Evolutionary conservation across 1,284 basidiomycete genomes (phyloP).

Genomic region (Athelia psychrophila): DNA sequence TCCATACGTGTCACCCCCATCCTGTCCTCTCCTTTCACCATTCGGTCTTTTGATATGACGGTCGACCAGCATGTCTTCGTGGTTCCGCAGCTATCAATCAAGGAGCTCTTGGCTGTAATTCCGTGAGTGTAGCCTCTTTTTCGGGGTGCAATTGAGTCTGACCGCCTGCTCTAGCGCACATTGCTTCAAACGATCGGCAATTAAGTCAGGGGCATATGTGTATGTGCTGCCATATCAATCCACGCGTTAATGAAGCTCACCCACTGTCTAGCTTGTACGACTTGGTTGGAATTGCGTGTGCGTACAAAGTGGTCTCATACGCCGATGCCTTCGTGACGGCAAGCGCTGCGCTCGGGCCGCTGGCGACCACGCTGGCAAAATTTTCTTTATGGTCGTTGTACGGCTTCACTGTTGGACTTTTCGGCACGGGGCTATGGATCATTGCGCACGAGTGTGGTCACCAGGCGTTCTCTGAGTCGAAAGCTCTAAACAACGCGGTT

Average conservation of each 20-base stretch:
- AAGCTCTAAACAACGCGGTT: conserved; percentile 78
- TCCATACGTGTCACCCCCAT: not conserved
- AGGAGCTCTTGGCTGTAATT: conserved; percentile 71
- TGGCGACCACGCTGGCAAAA: conserved; percentile 47
- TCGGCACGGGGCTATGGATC: conserved; percentile 84
- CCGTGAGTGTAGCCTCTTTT: conserved; percentile 42
- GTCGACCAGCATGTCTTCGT: conserved; percentile 44
- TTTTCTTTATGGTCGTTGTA: conserved; percentile 67
- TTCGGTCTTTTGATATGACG: not conserved
- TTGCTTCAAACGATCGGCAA: conserved; percentile 74
- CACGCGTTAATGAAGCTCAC: not conserved
- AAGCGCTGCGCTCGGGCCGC: conserved; percentile 41
- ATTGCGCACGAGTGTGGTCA: conserved; percentile 79
- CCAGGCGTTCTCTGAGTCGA: conserved; percentile 81
- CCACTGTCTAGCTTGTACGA: conserved; percentile 48
- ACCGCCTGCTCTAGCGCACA: not conserved
- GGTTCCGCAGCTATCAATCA: conserved; percentile 64
- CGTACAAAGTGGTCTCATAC: conserved; percentile 58
- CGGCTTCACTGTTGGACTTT: conserved; percentile 61
- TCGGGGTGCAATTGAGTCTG: not conserved
- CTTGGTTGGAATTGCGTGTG: conserved; percentile 47
- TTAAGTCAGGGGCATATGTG: conserved; percentile 86
- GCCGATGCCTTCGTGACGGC: conserved; percentile 53
- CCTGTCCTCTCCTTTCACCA: no score
- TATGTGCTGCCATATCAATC: conserved; percentile 29